Percentiles rank a stretch among this genome's conserved stretches.
These are phyloP conservation scores for Neofusicoccum parvum DNA, from an alignment of 2,329 filamentous ascomycete species.

Conservation along the genomic window DNA sequence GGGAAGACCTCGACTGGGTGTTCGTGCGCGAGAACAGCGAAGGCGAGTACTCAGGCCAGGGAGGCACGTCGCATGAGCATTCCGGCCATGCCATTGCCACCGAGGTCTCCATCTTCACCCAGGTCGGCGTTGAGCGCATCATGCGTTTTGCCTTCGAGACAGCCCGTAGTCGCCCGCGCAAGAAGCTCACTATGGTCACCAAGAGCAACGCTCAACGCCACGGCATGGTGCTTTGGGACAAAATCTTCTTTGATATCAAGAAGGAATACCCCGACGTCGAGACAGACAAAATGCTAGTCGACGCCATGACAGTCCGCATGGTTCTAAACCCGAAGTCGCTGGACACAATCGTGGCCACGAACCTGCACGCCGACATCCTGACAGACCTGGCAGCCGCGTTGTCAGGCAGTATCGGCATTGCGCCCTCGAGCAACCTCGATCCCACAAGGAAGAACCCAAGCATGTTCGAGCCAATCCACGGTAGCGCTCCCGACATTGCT, in stretches of 20 bases:
- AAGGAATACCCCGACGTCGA: slow-evolving; percentile 50
- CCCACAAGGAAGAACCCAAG: slow-evolving; percentile 61
- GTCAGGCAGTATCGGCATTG: slow-evolving; percentile 68
- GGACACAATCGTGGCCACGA: slow-evolving; percentile 53
- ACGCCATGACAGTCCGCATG: slow-evolving; percentile 54
- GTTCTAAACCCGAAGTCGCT: slow-evolving; percentile 48
- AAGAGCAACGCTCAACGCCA: slow-evolving; percentile 53
- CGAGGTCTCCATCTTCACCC: slow-evolving; percentile 51
- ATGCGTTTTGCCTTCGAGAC: slow-evolving; percentile 53
- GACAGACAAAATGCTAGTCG: slow-evolving; percentile 53
- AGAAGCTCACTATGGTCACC: slow-evolving; percentile 53
- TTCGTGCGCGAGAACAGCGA: slow-evolving; percentile 53
- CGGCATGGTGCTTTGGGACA: slow-evolving; percentile 54
- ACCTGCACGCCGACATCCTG: slow-evolving; percentile 62
- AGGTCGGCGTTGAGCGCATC: slow-evolving; percentile 49
- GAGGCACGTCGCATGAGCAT: slow-evolving; percentile 46
- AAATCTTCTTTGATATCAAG: slow-evolving; percentile 48
- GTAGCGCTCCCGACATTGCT: slow-evolving; percentile 65
- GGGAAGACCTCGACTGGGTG: slow-evolving; percentile 49
- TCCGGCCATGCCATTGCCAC: slow-evolving; percentile 46
- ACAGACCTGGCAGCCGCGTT: slow-evolving; percentile 68
- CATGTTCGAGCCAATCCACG: slow-evolving; percentile 67
- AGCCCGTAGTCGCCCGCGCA: slow-evolving; percentile 45
- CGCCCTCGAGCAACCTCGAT: slow-evolving; percentile 68
- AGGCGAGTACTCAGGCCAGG: slow-evolving; percentile 53